Evolutionary conservation across 1,284 basidiomycete genomes (phyloP), one percentile per base, ranked within the genome.

Genomic region (Amylostereum chailletii): DNA sequence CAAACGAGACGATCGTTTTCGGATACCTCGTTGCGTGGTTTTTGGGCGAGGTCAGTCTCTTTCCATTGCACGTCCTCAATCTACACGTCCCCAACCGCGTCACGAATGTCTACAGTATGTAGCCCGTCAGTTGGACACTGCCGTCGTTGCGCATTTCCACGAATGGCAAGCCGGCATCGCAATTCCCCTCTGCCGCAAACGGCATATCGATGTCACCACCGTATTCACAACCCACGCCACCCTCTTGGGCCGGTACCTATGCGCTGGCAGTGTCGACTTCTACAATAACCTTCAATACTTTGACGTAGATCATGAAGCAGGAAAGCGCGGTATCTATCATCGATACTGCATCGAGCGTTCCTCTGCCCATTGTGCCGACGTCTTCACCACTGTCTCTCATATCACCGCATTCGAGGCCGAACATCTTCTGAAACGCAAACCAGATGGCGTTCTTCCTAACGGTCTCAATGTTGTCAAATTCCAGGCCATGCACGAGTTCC

Each of bases 11-110:
- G n/a, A 93, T 99, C 62, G 75, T 97, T 51, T 94, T 98, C 70
- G 95, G 95, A n/a, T 98, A 99, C 70, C 83, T 99, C 55, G 89
- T 95, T 48, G 93, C 95, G n/a, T 99, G 95, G 95, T 98, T 99
- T 76, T 77, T 99, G 29, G 95, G 95, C 60, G 94, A 97, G 75
- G 91, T 92, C 55, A 57, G 83, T 70, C 51, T 51, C 43, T 53
- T 51, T 50, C 48, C 36, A 46, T 41, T 51, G n/a, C 9, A 29
- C 51, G 42, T 53, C 42, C 46, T 54, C 34, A 50, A 38, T 50
- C 55, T 46, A 50, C 42, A 47, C 40, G 46, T 33, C 33, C 44
- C 44, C 42, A 48, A 30, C 46, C 44, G 53, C 46, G 41, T 33
- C 34, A n/a, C 41, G 55, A 51, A 27, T 27, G 42, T 52, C 48